Evolutionary conservation across 805 yeast genomes (phyloP), one percentile per base, ranked within the genome.

Genomic region (Kluyveromyces aestuarii): DNA sequence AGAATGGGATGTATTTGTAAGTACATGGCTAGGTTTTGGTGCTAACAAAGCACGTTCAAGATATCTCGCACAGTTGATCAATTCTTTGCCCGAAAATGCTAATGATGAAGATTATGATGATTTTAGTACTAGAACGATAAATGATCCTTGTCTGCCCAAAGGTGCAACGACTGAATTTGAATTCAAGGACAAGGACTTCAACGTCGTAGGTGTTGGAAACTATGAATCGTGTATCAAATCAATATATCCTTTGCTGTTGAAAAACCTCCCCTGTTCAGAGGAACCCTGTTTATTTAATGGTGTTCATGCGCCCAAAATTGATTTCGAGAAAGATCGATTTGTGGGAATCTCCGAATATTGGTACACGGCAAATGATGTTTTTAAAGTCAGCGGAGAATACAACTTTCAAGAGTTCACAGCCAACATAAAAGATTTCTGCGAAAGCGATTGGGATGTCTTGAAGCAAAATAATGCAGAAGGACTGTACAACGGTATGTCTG

Each of bases 21-120:
- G 93, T 36, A 88, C 98, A 0, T 93, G 99, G 99, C 73, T 93
- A 10, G 98, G 98, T 0, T 93, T 87, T 68, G 99, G 99, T 11
- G 98, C 98, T 2, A 93, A 93, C 58, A 88, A 91, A 62, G 97
- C 98, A 9, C 72, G 96, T 40, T 74, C 72, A 48, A 71, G 98
- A 52, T 86, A 84, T 61, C 68, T 87, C 42, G 72, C 72, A 36
- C 80, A 77, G 44, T 62, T 85, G 47, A 72, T 84, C 14, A 65
- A 71, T 49, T 60, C 73, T 5, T 58, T 78, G 21, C 80, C 80
- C 0, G 77, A 73, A 47, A 71, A 69, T 51, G 69, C 74, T 41
- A 78, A 77, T 56, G 59, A 55, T 25, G 66, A 72, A 48, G 75
- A 75, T 14, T 79, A 77, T 48, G 73, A 71, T 46, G 77, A 72